Evolutionary conservation across 306 rosid species (phyloP).

Genomic region (Cicer cuneatum): DNA sequence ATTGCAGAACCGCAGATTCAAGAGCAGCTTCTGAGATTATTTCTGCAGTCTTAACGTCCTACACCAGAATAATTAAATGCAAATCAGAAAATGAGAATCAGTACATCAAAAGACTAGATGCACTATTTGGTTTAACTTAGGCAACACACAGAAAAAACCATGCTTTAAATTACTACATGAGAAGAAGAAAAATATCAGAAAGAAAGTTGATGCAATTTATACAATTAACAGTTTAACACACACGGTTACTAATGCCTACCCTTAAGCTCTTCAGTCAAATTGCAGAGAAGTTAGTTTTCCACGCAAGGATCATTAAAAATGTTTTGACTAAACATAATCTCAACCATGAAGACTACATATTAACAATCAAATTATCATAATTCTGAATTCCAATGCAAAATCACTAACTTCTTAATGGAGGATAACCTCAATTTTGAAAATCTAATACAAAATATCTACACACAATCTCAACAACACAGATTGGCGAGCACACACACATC

Average conservation of each 20-base stretch:
- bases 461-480: slow-evolving; percentile 14
- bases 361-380: slow-evolving; percentile 32
- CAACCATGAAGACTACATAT: background rate
- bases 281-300: slow-evolving; percentile 13
- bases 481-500: slow-evolving; percentile 10
- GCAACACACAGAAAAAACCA: slow-evolving; percentile 5
- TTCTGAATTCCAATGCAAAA: slow-evolving; percentile 33
- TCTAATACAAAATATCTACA: too few species aligned
- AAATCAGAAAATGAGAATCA: slow-evolving; percentile 43
- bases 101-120: slow-evolving; percentile 5
- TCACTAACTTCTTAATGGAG: background rate
- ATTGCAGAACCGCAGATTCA: slow-evolving; percentile 54
- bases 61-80: slow-evolving; percentile 35
- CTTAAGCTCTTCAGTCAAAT: background rate
- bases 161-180: slow-evolving; percentile 30
- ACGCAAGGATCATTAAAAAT: slow-evolving; percentile 14
- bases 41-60: slow-evolving; percentile 64
- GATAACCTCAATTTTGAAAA: too few species aligned
- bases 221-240: slow-evolving; percentile 21
- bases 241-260: background rate
- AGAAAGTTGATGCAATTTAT: slow-evolving; percentile 11
- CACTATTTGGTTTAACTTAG: slow-evolving; percentile 4
- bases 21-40: slow-evolving; percentile 55
- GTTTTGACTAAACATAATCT: slow-evolving; percentile 10
- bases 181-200: background rate